Evolutionary conservation across 2,329 filamentous ascomycete species (phyloP), one percentile per base, ranked within the genome.

Genomic region (Blastomyces emzantsi): DNA sequence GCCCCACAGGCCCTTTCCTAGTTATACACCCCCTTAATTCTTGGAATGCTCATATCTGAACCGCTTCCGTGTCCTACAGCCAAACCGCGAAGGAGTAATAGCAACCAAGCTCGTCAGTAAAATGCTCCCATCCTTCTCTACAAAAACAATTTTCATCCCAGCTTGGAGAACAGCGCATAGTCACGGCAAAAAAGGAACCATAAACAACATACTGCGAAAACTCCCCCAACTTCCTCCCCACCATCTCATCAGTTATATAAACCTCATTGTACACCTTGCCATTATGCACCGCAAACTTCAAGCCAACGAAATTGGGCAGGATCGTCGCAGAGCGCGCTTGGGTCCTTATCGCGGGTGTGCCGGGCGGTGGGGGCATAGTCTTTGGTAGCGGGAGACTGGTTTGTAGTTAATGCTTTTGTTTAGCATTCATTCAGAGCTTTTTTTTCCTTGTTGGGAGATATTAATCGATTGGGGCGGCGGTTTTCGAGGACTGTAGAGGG

Each of bases 171-270:
- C 17, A n/a, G 25, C 36, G 22, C 28, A 60, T 13, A 43, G 13
- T 15, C 63, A 13, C n/a, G 8, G 25, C 45, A 57, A 45, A 28
- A 4, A 19, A 22, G 62, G 22, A 47, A 62, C 56, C 1, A 49
- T n/a, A 57, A 59, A 54, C 54, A 60, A 85, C 90, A 72, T 84
- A 96, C 92, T 85, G 81, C 66, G 91, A 87, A 75, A 96, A 97
- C 78, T 97, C 92, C 70, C 92, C 92, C 69, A 97, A 82, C 79
- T 96, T 97, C 77, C 94, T 89, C 62, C 92, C 92, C 60, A 97
- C 92, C 92, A 97, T 97, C 72, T 96, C 90, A 75, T 96, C 92
- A 19, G 92, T 96, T 67, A 97, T 89, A 68, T 82, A 83, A 62
- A 96, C 83, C 69, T 94, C 90, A 70, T 88, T 79, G 77, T 96